A percentile compares a stretch with the other conserved stretches of the same genome.
phyloP scores from a whole-genome alignment of 163 green algal species.

The Chlamydomonas reinhardtii region DNA sequence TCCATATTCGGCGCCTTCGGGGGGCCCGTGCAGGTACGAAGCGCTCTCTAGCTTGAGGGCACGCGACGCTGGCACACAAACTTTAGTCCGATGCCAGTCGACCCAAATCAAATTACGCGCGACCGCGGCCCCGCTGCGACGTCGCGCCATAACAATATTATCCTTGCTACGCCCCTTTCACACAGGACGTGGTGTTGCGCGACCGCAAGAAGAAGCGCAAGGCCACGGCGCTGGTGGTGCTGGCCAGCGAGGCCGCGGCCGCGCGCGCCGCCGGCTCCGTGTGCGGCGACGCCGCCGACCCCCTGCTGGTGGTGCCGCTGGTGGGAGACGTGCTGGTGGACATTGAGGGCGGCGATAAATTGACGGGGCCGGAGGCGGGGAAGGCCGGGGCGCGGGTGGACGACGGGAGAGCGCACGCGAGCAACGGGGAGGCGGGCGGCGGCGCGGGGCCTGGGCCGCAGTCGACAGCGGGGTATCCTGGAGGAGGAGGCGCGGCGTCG shows the following conservation, averaged over 20 bases:
- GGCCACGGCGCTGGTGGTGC: slow-evolving; percentile 77
- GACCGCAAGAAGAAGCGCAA: slow-evolving; percentile 61
- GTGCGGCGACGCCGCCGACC: slow-evolving; percentile 66
- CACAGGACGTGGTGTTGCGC: slow-evolving; percentile 61
- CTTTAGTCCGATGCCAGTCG: no score
- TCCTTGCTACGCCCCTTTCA: no score
- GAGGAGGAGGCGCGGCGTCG: not conserved
- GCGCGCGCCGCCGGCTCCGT: slow-evolving; percentile 57
- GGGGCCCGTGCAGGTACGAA: not conserved
- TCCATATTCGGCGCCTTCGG: slow-evolving; percentile 70
- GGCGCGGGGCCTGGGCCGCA: no score
- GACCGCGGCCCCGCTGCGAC: no score
- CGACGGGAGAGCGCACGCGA: no score
- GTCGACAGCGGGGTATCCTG: no score
- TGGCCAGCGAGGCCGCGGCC: slow-evolving; percentile 62
- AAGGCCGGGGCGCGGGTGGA: not conserved
- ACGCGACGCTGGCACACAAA: no score
- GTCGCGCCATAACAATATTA: no score
- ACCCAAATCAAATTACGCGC: no score
- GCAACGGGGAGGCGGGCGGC: no score
- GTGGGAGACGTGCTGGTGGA: not conserved
- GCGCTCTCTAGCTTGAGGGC: no score
- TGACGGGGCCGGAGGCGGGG: not conserved
- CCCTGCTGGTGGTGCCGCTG: slow-evolving; percentile 77
- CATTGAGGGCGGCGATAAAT: not conserved